A percentile compares a stretch with the other conserved stretches of the same genome.
phyloP scores from a whole-genome alignment of 805 yeast genomes.

The Nakazawaea wickerhamii region DNA sequence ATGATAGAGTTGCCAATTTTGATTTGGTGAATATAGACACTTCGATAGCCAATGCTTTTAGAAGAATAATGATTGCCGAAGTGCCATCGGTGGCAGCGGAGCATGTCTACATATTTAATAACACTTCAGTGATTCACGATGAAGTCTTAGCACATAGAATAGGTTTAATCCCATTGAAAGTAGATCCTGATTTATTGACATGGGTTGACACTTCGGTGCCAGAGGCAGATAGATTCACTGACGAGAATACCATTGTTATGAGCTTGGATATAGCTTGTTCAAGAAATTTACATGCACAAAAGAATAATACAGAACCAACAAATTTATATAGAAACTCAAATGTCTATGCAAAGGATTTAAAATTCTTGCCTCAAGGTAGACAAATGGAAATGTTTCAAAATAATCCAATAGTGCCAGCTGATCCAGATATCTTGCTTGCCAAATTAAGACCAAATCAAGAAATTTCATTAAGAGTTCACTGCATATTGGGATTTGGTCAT shows the following conservation, averaged over 20 bases:
- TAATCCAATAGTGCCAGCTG: slow-evolving; percentile 67
- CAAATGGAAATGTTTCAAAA: slow-evolving; percentile 69
- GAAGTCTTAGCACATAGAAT: slow-evolving; percentile 95
- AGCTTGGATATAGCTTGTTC: slow-evolving; percentile 79
- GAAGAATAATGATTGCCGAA: slow-evolving; percentile 95
- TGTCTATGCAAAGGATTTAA: slow-evolving; percentile 85
- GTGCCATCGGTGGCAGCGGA: slow-evolving; percentile 97
- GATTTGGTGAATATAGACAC: slow-evolving; percentile 86
- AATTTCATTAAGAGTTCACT: slow-evolving; percentile 83
- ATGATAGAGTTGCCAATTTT: slow-evolving; percentile 73
- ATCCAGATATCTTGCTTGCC: slow-evolving; percentile 86
- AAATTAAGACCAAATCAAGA: slow-evolving; percentile 97
- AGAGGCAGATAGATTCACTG: slow-evolving; percentile 67
- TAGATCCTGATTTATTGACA: slow-evolving; percentile 81
- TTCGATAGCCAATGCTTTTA: slow-evolving; percentile 90
- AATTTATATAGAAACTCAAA: slow-evolving; percentile 77
- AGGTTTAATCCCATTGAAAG: slow-evolving; percentile 85
- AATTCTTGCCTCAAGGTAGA: slow-evolving; percentile 87
- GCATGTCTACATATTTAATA: slow-evolving; percentile 82
- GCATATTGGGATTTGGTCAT: slow-evolving; percentile 84
- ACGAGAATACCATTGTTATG: slow-evolving; percentile 84
- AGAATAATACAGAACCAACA: slow-evolving; percentile 73
- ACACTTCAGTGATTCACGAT: slow-evolving; percentile 95
- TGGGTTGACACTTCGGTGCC: slow-evolving; percentile 73
- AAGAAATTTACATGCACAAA: slow-evolving; percentile 77